A percentile compares a stretch with the other conserved stretches of the same genome.
These are phyloP conservation scores for Wallacemonas sp. DNA, from an alignment of 208 protist genomes.

Conservation along the genomic window DNA sequence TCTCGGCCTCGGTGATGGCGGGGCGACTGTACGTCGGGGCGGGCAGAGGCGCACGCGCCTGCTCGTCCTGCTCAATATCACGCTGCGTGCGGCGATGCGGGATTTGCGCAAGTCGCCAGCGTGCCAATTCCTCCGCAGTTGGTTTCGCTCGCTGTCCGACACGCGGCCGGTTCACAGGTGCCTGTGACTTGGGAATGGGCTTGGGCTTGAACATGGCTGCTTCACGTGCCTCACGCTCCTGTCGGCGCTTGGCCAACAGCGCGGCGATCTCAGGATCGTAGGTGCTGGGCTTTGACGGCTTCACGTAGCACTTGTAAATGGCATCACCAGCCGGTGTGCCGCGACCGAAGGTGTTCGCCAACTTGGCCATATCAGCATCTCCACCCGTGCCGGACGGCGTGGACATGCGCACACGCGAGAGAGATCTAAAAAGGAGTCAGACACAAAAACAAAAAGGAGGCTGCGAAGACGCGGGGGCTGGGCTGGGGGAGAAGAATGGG, in stretches of 20 bases:
- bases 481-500: too few species aligned
- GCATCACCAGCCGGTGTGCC: slow-evolving; percentile 85
- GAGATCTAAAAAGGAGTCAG: not conserved
- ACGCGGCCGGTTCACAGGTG: slow-evolving; percentile 60
- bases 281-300: slow-evolving; percentile 72
- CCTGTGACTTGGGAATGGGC: slow-evolving; percentile 79
- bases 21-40: slow-evolving; percentile 38
- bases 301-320: slow-evolving; percentile 84
- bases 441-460: not conserved
- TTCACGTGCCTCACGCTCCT: slow-evolving; percentile 67
- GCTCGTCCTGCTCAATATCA: slow-evolving; percentile 54
- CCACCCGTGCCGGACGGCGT: too few species aligned
- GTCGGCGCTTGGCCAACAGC: slow-evolving; percentile 41
- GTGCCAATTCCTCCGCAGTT: slow-evolving; percentile 53
- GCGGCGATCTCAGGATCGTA: slow-evolving; percentile 75
- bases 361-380: slow-evolving; percentile 32
- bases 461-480: too few species aligned
- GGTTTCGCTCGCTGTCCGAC: slow-evolving; percentile 41
- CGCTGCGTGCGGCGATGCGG: slow-evolving; percentile 55
- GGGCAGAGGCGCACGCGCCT: slow-evolving; percentile 10
- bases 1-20: slow-evolving; percentile 69
- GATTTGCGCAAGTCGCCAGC: slow-evolving; percentile 63
- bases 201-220: slow-evolving; percentile 58
- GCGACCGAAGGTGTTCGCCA: slow-evolving; percentile 73
- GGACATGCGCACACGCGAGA: not conserved